Base-by-base conservation (phyloP, 352 stramenopile species). In the Saprolegnia diclina region DNA sequence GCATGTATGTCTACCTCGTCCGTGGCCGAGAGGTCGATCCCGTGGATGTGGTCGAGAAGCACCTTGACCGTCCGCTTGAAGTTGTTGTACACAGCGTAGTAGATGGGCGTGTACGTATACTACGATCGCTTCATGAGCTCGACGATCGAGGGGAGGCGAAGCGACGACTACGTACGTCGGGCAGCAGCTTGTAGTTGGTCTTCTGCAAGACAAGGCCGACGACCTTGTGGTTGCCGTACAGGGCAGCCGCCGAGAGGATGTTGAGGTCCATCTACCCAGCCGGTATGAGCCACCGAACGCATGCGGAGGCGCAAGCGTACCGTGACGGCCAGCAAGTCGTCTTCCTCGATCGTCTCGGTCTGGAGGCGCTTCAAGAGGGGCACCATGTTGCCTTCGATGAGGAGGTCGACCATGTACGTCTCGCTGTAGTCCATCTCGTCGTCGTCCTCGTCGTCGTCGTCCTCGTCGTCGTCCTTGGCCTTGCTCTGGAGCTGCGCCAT, bases 81-180 rank as follows among this genome's bases (percentile, higher is more conserved):
- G n/a, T 59, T 59, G 52, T 59, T 42, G 52, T 59, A 59, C 24
- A 59, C 52, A 9, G 52, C 52, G 35, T 42, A 59, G 52, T 59
- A 59, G 35, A 59, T 59, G 11, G 52, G 52, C 3, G 24, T 40
- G 35, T 59, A 59, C 35, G 24, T 11, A n/a, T 59, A 59, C 52
- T 59, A 59, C 11, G 3, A 24, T 10, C 35, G 1, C 52, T 35
- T 2, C 29, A 35, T 35, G 29, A 5, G 29, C 29, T 6, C 29
- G 29, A 35, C 29, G 29, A 35, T 35, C 29, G 29, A 35, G 29
- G 5, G 9, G 24, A 59, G 35, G 35, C 35, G 1, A 59, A n/a
- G 42, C 7, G 13, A 11, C 42, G 2, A 48, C 18, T 1, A 48
- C 24, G 13, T 59, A 59, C 52, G 19, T 59, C 52, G 4, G 24